Percentiles rank a stretch among this genome's conserved stretches.
Conservation (phyloP, 768 basidiomycete species). For the Leucocoprinus sp. region DNA sequence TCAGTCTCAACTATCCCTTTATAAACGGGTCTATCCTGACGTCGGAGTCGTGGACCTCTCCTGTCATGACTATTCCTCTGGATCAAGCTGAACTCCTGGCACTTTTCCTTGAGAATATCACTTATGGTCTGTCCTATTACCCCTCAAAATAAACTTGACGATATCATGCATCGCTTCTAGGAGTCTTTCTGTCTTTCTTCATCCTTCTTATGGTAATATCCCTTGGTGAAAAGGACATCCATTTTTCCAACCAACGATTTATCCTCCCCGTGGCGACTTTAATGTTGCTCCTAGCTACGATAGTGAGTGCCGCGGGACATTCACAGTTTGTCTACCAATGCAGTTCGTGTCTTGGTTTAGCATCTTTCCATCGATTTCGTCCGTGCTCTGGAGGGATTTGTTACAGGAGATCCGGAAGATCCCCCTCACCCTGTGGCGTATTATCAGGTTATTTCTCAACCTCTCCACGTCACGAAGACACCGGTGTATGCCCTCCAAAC, state of each 20-base stretch:
- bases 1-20: too few species aligned
- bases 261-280: constrained; percentile 3
- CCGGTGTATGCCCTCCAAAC: constrained; percentile 1
- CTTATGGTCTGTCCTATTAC: constrained; percentile 1
- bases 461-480: constrained; percentile 5
- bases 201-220: constrained; percentile 4
- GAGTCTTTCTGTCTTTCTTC: constrained; percentile 6
- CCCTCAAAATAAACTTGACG: too few species aligned
- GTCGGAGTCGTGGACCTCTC: too few species aligned
- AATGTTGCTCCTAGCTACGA: constrained; percentile 2
- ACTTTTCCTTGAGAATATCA: constrained; percentile 4
- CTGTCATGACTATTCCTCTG: constrained; percentile 3
- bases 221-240: neutral
- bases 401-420: neutral
- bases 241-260: constrained; percentile 3
- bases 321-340: neutral
- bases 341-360: neutral
- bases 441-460: neutral
- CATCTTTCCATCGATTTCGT: neutral
- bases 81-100: constrained; percentile 7
- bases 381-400: constrained; percentile 1
- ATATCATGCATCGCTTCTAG: neutral
- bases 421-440: neutral
- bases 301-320: neutral
- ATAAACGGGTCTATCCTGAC: too few species aligned